Conservation (phyloP, 164 flowering plant genomes). For the Annona cherimola region DNA sequence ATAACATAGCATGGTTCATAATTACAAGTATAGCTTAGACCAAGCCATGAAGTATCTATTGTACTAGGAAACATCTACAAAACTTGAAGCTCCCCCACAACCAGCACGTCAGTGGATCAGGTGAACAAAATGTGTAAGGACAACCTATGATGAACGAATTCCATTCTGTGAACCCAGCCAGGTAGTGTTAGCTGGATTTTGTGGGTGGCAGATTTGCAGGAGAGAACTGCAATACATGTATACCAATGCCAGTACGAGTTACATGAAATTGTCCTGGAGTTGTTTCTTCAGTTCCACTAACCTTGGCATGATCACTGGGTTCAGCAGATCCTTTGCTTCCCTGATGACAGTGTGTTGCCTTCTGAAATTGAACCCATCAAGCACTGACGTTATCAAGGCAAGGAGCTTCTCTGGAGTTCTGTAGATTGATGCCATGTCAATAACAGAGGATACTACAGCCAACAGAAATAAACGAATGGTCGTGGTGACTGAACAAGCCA, state of each 20-base stretch:
- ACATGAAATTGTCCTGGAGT: constrained; percentile 52
- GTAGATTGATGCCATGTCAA: constrained; percentile 2
- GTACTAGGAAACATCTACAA: no score
- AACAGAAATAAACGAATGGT: background rate
- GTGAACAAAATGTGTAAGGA: no score
- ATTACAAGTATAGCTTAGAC: no score
- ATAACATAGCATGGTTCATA: no score
- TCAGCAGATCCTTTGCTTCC: constrained; percentile 66
- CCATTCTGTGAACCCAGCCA: no score
- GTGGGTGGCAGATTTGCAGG: no score
- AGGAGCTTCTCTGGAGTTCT: constrained; percentile 74
- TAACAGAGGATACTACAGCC: background rate
- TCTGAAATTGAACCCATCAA: constrained; percentile 63
- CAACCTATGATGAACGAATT: no score
- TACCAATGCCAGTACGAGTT: background rate
- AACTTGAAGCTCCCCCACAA: no score
- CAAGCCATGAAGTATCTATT: no score
- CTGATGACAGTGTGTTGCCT: constrained; percentile 48
- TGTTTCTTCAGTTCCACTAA: constrained; percentile 47
- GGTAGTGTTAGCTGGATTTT: no score
- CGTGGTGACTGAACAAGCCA: background rate
- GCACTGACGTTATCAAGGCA: constrained; percentile 42
- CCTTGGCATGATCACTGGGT: constrained; percentile 41
- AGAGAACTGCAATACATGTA: no score
- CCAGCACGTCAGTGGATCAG: no score